Evolutionary conservation across 805 yeast species (phyloP), one percentile per base, ranked within the genome.

Genomic region (Lachancea sp.): DNA sequence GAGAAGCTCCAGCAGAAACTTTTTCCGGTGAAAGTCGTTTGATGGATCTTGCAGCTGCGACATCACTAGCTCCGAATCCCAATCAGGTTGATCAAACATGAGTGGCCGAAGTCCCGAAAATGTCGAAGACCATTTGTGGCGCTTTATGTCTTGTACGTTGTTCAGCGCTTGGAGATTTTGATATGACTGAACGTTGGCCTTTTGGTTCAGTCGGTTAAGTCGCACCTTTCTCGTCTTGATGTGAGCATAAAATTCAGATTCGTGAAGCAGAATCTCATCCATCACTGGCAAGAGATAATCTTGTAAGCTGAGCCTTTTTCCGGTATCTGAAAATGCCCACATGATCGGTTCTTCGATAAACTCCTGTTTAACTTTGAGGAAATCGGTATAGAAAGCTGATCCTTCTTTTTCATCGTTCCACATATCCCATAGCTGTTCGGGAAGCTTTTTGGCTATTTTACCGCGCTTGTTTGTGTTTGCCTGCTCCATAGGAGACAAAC

Each of bases 11-110:
- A 56, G 33, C 7, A 63, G 31, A 35, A 63, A 52, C 44, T 57
- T 60, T 43, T 63, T 63, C 42, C 67, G 56, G 39, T 45, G 54
- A 20, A 45, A 49, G 45, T 62, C 65, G 26, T 40, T 40, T 12
- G 12, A 13, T 13, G 36, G 43, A 22, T 40, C 43, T 13, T 40
- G 43, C 15, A 40, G 25, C 25, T 33, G 36, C 8, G 37, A 32
- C 13, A 40, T 15, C n/a, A 62, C 40, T 3, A 47, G 32, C 17
- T 42, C 48, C 8, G 58, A 46, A 38, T 60, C 54, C 10, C 42
- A 42, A 2, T 47, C 22, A 1, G 62, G 55, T 3, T 55, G 38
- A 22, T 60, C 66, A 8, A 58, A 34, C 18, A 46, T 43, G 16
- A 48, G 30, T 2, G 47, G 44, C 38, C 44, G 47, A 2, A 41